phyloP scores from a whole-genome alignment of 306 rosid genomes.

The Acmispon strigosus region DNA sequence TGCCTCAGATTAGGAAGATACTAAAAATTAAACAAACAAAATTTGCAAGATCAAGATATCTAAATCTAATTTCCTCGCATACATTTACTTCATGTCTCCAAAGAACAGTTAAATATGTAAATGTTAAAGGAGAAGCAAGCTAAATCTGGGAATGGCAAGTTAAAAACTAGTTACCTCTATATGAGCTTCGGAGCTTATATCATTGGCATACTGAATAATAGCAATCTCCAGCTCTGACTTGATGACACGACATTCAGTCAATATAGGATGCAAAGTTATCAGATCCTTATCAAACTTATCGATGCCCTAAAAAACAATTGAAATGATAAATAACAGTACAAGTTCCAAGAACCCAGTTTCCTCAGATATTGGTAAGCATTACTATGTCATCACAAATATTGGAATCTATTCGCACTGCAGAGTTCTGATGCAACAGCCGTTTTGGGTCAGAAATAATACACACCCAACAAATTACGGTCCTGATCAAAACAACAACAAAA shows the following conservation, averaged over 20 bases:
- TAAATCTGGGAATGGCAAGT: background rate
- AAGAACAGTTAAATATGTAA: conserved; percentile 13
- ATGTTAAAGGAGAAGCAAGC: background rate
- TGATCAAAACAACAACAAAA: background rate
- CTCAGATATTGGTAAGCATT: background rate
- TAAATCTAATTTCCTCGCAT: background rate
- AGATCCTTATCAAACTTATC: conserved; percentile 59
- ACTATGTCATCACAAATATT: background rate
- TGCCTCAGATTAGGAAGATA: background rate
- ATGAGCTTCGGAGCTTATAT: conserved; percentile 93
- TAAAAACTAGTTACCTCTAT: conserved; percentile 49
- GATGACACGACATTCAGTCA: conserved; percentile 83
- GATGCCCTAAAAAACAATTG: conserved; percentile 43
- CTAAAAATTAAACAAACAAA: background rate
- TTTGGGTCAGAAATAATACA: background rate
- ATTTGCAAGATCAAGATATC: background rate
- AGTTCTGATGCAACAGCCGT: background rate
- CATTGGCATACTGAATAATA: conserved; percentile 81
- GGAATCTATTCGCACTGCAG: background rate
- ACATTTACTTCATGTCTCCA: background rate
- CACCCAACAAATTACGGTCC: background rate
- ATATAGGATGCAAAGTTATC: conserved; percentile 73
- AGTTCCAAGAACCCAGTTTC: background rate
- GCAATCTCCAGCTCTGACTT: conserved; percentile 84
- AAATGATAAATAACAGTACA: background rate